phyloP scores from a whole-genome alignment of 2,329 filamentous ascomycete species.

The Colletotrichum viniferum region DNA sequence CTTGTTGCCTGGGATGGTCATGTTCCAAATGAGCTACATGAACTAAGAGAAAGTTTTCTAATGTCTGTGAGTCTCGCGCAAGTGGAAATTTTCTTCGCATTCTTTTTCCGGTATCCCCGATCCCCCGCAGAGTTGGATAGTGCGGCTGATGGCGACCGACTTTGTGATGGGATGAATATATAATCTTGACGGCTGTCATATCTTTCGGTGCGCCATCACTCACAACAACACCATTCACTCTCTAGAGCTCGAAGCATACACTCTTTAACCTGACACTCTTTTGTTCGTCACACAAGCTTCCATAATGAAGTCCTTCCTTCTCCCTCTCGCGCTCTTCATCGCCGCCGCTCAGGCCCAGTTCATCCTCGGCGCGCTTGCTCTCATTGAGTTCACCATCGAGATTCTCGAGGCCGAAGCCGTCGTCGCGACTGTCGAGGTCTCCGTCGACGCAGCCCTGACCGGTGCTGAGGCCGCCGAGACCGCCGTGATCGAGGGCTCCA shows the following conservation, averaged over 20 bases:
- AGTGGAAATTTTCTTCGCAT: neutral
- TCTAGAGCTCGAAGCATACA: neutral
- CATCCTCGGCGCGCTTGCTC: neutral
- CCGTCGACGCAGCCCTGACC: neutral
- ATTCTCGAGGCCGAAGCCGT: neutral
- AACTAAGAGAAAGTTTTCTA: neutral
- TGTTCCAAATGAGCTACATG: neutral
- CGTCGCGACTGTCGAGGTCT: neutral
- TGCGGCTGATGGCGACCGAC: neutral
- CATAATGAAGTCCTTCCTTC: neutral
- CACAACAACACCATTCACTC: neutral
- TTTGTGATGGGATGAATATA: neutral
- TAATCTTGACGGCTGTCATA: neutral
- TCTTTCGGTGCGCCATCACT: neutral
- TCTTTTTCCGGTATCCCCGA: neutral
- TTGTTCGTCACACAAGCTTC: too few relatives aligned
- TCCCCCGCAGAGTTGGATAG: neutral
- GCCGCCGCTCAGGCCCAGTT: neutral
- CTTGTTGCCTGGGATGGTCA: neutral
- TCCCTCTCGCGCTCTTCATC: neutral
- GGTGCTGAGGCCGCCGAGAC: neutral
- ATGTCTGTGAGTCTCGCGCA: neutral
- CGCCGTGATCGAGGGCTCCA: neutral
- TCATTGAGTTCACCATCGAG: neutral
- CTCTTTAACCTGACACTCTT: neutral